Conservation (phyloP, 2,329 filamentous ascomycete species). For the Ampelomyces quisqualis region DNA sequence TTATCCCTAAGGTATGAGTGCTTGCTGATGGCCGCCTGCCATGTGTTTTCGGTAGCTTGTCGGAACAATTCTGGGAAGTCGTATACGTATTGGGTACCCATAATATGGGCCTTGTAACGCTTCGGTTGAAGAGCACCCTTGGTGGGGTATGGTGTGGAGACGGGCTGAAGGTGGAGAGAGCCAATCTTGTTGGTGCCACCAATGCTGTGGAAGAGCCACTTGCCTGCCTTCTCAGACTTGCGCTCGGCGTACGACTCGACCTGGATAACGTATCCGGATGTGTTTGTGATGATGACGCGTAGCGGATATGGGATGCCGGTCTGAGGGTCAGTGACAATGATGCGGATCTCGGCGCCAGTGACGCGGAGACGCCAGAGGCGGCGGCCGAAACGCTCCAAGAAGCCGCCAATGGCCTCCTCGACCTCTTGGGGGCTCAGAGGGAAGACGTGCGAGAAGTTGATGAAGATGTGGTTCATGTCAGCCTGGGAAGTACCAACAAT, state of each 20-base stretch:
- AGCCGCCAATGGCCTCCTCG: slow-evolving; percentile 87
- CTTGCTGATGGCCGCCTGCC: slow-evolving; percentile 73
- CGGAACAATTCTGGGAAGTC: slow-evolving; percentile 99
- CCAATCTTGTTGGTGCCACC: slow-evolving; percentile 93
- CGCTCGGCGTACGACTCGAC: slow-evolving; percentile 97
- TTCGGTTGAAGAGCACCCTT: slow-evolving; percentile 99
- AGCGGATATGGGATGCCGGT: slow-evolving; percentile 87
- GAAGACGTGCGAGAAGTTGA: slow-evolving; percentile 98
- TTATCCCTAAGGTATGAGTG: slow-evolving; percentile 73
- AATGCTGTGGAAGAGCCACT: slow-evolving; percentile 98
- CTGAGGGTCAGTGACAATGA: slow-evolving; percentile 88
- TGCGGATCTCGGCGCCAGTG: slow-evolving; percentile 95
- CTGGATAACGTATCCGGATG: slow-evolving; percentile 94
- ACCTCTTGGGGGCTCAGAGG: slow-evolving; percentile 86
- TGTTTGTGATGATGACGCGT: slow-evolving; percentile 96
- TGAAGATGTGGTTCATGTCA: slow-evolving; percentile 99
- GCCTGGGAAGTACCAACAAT: slow-evolving; percentile 99
- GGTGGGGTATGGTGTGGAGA: slow-evolving; percentile 89
- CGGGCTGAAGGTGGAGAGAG: slow-evolving; percentile 88
- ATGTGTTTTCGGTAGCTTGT: slow-evolving; percentile 95
- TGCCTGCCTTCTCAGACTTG: slow-evolving; percentile 90
- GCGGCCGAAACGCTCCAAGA: slow-evolving; percentile 93
- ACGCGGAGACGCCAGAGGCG: slow-evolving; percentile 96
- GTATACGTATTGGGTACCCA: slow-evolving; percentile 99
- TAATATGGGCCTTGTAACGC: slow-evolving; percentile 98